Conservation (phyloP, 2,329 filamentous ascomycete species). For the Cryphonectria nitschkei region DNA sequence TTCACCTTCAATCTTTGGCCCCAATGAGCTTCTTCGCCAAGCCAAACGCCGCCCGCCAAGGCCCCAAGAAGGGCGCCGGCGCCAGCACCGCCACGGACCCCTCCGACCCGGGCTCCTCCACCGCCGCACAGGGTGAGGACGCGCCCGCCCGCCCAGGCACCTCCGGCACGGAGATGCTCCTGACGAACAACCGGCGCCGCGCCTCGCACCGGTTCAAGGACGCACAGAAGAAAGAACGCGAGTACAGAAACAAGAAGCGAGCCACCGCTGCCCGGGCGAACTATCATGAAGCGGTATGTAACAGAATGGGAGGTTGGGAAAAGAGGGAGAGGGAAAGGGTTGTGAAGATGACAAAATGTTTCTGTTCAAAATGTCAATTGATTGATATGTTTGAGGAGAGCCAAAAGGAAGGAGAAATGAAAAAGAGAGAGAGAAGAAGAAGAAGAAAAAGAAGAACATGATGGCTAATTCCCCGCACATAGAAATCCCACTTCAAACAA, state of each 20-base stretch:
- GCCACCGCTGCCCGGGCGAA: constrained; percentile 43
- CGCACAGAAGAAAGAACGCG: constrained; percentile 45
- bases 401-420: too few relatives aligned
- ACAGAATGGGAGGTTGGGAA: too few relatives aligned
- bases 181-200: constrained; percentile 43
- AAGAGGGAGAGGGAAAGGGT: too few relatives aligned
- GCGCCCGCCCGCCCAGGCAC: constrained; percentile 46
- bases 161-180: constrained; percentile 47
- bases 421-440: too few relatives aligned
- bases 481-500: constrained; percentile 43
- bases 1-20: background rate
- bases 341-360: too few relatives aligned
- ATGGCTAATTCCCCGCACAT: background rate
- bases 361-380: too few relatives aligned
- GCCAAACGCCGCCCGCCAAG: constrained; percentile 17
- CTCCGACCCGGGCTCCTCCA: background rate
- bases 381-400: too few relatives aligned
- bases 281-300: constrained; percentile 39
- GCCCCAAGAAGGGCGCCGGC: background rate
- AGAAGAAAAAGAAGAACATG: too few relatives aligned
- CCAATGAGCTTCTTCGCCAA: constrained; percentile 27
- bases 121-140: constrained; percentile 30
- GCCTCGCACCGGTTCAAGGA: constrained; percentile 44
- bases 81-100: constrained; percentile 8
- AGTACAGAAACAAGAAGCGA: constrained; percentile 47